Evolutionary conservation across 31 red algal genomes (phyloP).

Genomic region (Odonthalia washingtoniensis): DNA sequence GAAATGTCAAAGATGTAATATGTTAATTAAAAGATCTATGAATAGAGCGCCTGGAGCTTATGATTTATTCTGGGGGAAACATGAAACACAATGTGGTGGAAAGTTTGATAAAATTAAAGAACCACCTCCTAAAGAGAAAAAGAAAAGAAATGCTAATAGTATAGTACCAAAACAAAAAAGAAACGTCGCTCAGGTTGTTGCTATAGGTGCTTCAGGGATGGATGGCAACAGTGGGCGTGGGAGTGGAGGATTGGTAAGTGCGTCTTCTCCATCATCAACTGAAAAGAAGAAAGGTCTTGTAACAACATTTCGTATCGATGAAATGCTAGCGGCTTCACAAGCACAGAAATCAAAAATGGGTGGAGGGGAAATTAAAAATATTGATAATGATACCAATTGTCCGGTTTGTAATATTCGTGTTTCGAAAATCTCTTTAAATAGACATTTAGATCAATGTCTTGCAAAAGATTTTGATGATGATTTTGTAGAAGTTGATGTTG

Average conservation of each 20-base stretch:
- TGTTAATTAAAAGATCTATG: constrained; percentile 75
- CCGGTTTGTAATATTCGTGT: constrained; percentile 42
- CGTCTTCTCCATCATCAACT: no score
- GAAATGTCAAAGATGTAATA: constrained; percentile 57
- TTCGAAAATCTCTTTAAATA: constrained; percentile 40
- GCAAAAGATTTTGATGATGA: constrained; percentile 33
- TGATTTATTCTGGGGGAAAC: constrained; percentile 62
- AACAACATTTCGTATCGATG: constrained; percentile 56
- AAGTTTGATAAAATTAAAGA: constrained; percentile 65
- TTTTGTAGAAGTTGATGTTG: background rate
- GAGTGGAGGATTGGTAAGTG: no score
- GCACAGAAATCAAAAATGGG: no score
- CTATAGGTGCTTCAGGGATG: background rate
- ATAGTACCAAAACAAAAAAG: constrained; percentile 13
- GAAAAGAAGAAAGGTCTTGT: constrained; percentile 31
- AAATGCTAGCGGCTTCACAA: constrained; percentile 31
- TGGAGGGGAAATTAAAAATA: no score
- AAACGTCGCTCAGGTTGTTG: constrained; percentile 17
- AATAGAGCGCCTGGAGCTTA: constrained; percentile 73
- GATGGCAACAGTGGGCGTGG: no score
- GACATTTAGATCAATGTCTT: constrained; percentile 57
- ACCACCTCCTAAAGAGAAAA: constrained; percentile 42
- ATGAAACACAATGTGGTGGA: constrained; percentile 54
- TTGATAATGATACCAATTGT: constrained; percentile 20
- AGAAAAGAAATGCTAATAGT: constrained; percentile 19